Percentiles rank a stretch among this genome's conserved stretches.
These are phyloP conservation scores for Pulveroboletus sp. DNA, from an alignment of 768 basidiomycete species.

Conservation along the genomic window DNA sequence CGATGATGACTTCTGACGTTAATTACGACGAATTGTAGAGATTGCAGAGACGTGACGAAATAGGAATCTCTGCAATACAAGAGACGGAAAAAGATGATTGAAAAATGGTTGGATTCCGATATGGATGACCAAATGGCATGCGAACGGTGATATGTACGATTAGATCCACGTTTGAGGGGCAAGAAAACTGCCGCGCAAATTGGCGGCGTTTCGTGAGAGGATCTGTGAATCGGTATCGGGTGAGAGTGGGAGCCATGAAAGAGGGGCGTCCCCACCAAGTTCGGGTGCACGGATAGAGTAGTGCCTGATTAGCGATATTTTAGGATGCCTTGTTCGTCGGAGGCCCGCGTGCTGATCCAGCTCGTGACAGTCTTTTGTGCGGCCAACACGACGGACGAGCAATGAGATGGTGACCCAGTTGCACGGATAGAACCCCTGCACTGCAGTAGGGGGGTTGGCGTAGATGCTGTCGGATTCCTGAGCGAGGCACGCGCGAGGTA, in stretches of 20 bases:
- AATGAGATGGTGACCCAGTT: not conserved
- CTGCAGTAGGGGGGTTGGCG: no score
- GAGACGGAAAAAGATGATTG: not conserved
- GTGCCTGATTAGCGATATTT: conserved; percentile 24
- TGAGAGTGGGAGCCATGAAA: conserved; percentile 7
- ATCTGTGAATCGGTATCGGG: conserved; percentile 18
- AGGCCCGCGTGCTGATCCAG: not conserved
- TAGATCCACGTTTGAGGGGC: conserved; percentile 1
- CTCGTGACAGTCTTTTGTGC: not conserved
- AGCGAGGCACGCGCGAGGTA: no score
- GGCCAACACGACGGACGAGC: not conserved
- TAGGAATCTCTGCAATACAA: conserved; percentile 2
- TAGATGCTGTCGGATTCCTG: no score
- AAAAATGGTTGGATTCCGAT: conserved; percentile 13
- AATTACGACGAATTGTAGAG: conserved; percentile 11
- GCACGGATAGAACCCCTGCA: not conserved
- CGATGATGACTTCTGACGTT: conserved; percentile 16
- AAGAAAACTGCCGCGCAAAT: not conserved
- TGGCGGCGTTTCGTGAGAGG: conserved; percentile 21
- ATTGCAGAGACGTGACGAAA: conserved; percentile 2
- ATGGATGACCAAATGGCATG: conserved; percentile 9
- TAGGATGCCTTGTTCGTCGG: conserved; percentile 11
- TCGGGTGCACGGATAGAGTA: not conserved
- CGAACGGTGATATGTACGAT: conserved; percentile 6
- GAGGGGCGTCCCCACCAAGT: conserved; percentile 5